Evolutionary conservation across 2,329 filamentous ascomycete species (phyloP).

Genomic region (Juglanconis sp.): DNA sequence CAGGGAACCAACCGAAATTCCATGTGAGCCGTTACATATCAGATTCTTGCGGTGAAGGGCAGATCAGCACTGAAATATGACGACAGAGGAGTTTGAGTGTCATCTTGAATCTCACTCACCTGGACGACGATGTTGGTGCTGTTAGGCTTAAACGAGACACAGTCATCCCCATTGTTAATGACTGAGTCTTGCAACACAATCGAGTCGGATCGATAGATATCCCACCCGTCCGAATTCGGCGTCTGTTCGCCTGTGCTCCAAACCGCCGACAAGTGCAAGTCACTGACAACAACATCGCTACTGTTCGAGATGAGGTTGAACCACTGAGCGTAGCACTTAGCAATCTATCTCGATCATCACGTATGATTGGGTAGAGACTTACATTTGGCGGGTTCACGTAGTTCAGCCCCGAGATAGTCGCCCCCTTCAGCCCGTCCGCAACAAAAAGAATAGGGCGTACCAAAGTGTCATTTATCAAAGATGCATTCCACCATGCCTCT

Average conservation of each 20-base stretch:
- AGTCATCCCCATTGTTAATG: constrained; percentile 59
- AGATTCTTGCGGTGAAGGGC: constrained; percentile 44
- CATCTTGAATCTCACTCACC: constrained; percentile 42
- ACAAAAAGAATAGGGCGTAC: constrained; percentile 54
- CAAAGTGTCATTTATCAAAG: constrained; percentile 46
- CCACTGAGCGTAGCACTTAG: constrained; percentile 29
- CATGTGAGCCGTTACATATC: constrained; percentile 59
- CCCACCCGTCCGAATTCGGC: constrained; percentile 43
- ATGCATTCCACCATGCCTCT: constrained; percentile 51
- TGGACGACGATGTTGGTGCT: constrained; percentile 58
- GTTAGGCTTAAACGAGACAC: constrained; percentile 63
- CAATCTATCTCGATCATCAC: background rate
- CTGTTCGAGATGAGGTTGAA: constrained; percentile 55
- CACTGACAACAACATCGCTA: constrained; percentile 49
- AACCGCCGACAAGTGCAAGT: constrained; percentile 42
- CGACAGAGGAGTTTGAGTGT: constrained; percentile 33
- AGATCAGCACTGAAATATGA: background rate
- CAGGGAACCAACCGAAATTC: constrained; percentile 58
- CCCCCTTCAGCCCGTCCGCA: constrained; percentile 47
- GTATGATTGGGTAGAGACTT: background rate
- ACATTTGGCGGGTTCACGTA: constrained; percentile 53
- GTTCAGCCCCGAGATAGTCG: constrained; percentile 48
- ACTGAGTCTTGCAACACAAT: constrained; percentile 55
- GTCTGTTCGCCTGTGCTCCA: constrained; percentile 40
- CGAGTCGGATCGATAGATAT: constrained; percentile 46